These are phyloP conservation scores for Chaetomiaceae sp. DNA, from an alignment of 2,329 filamentous ascomycete genomes.

Conservation along the genomic window DNA sequence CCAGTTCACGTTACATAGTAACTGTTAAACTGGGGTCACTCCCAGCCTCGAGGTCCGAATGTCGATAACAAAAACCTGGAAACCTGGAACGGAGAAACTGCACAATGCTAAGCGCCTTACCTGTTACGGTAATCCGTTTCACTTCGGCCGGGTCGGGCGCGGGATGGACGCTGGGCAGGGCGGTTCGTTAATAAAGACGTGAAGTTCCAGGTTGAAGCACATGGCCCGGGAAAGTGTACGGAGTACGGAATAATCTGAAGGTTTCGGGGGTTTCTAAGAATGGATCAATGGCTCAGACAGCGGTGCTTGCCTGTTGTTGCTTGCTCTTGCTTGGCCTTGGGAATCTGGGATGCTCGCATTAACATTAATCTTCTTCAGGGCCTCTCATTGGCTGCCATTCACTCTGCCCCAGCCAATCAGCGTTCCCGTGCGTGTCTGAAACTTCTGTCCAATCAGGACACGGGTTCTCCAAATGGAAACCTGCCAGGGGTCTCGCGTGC, in stretches of 20 bases:
- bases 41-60: too few species aligned
- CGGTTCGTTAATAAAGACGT: too few species aligned
- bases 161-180: too few species aligned
- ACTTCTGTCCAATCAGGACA: neutral
- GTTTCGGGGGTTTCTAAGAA: slow-evolving; percentile 7
- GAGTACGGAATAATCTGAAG: too few species aligned
- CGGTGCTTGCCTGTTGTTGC: neutral
- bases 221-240: too few species aligned
- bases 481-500: slow-evolving; percentile 4
- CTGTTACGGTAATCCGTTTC: too few species aligned
- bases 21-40: too few species aligned
- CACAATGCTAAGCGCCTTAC: too few species aligned
- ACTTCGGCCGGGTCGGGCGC: neutral
- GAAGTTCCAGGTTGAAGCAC: too few species aligned
- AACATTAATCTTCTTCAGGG: neutral
- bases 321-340: neutral
- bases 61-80: too few species aligned
- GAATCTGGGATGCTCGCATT: neutral
- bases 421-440: neutral
- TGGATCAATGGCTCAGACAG: slow-evolving; percentile 2
- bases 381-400: neutral
- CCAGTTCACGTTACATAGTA: too few species aligned
- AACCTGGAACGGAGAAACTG: too few species aligned
- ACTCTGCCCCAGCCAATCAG: neutral
- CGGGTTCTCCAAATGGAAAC: neutral